Base-by-base conservation (phyloP, 192 early-diverging fungal species). In the Entomortierella parvispora region DNA sequence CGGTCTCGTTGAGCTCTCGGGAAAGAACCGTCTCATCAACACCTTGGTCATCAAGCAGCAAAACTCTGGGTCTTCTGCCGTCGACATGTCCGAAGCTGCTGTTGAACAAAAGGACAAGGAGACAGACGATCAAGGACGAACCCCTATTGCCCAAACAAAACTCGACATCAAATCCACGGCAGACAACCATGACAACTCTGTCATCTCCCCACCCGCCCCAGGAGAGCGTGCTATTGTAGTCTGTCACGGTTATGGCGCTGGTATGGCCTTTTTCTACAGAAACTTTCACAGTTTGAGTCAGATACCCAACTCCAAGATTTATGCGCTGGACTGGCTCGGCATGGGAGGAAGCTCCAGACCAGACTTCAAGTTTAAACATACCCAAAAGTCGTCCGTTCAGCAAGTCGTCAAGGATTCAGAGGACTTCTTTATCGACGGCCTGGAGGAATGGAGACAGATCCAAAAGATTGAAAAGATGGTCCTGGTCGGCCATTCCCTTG, bases 321-420 rank as follows among this genome's bases (percentile, higher is more conserved):
- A 90, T 66, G 83, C 90, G 18, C 82, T 93, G 43, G 96, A 99
- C 86, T 99, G 97, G 97, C 83, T 98, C 2, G 95, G 97, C n/a
- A 96, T 95, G 94, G 96, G 92, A 37, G 88, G 92, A 69, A 90
- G 87, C 67, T 90, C 91, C n/a, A 84, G 95, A 7, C 92, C 93
- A 18, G 80, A 82, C 22, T 96, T 91, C 69, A 71, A 65, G 6
- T 80, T 87, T 53, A 60, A 59, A 42, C 82, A 67, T 50, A 57
- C 74, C 7, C 33, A 60, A 37, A 77, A 77, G 42, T 83, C 48
- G 58, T 66, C 76, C 53, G 65, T 79, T 69, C 80, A 90, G 60
- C 71, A 86, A 18, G 71, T 82, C 54, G 84, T 85, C 45, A 62
- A 81, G 25, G 81, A 88, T 31, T 87, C 93, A 1, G 95, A 97